Base-by-base conservation (phyloP, 139 green algal genomes). In the Mesotaenium endlicherianum region DNA sequence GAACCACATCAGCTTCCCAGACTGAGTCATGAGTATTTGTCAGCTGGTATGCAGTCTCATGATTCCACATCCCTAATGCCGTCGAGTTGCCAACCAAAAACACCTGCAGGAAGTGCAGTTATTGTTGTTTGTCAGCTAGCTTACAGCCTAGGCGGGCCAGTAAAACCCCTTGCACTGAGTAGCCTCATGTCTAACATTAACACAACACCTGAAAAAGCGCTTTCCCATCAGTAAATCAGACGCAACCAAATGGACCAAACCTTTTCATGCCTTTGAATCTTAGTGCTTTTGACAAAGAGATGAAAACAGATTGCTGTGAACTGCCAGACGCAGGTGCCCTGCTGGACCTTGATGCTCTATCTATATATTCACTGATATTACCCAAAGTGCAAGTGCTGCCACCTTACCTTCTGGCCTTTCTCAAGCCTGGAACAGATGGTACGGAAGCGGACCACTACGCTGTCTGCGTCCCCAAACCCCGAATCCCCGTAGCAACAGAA, bases 331-430 rank as follows among this genome's bases (percentile, higher is more conserved):
- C n/a, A n/a, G n/a, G n/a, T n/a, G n/a, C n/a, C n/a, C n/a, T n/a
- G n/a, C n/a, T n/a, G n/a, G n/a, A n/a, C n/a, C n/a, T n/a, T n/a
- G n/a, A n/a, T n/a, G n/a, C n/a, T n/a, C n/a, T n/a, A n/a, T 64
- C 26, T 64, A 64, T 26, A n/a, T 26, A 64, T 64, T 26, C 53
- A 64, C 53, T n/a, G 53, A 20, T 64, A 64, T 64, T 26, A 64
- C 53, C 53, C 26, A 26, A 20, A 64, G 26, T n/a, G 26, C 53
- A 64, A n/a, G 26, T n/a, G 53, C 20, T 49, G 60, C 38, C 39
- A 58, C 2, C 78, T 67, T 30, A 86, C 80, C 71, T 86, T 82
- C 75, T 87, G 81, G 49, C 74, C 81, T 57, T 85, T 75, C 26
- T 87, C 59, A 14, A 87, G 44, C 2, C 75, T 42, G 31, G 81